These are phyloP conservation scores for Hypoxylon sp. DNA, from an alignment of 2,329 filamentous ascomycete species.

Conservation along the genomic window DNA sequence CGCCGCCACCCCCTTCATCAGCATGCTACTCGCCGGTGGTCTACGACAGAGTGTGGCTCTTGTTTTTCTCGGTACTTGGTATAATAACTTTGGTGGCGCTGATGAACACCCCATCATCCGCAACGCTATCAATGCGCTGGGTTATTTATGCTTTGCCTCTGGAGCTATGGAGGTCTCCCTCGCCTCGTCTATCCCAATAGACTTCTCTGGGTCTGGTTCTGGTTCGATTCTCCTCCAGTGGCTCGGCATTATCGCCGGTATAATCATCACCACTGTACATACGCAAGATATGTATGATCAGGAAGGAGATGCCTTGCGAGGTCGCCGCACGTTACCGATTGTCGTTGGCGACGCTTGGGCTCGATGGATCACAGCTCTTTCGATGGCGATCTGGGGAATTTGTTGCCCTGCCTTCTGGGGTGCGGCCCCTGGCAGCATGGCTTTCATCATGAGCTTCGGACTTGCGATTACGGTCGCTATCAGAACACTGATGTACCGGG, in stretches of 20 bases:
- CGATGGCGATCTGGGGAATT: no score
- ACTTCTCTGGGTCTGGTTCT: neutral
- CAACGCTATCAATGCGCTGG: constrained; percentile 11
- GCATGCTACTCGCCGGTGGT: constrained; percentile 2
- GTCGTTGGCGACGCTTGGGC: constrained; percentile 2
- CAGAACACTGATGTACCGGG: no score
- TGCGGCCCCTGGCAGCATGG: no score
- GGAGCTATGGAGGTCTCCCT: constrained; percentile 14
- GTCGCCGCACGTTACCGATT: constrained; percentile 2
- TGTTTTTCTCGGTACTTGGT: constrained; percentile 4
- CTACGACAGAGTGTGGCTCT: neutral
- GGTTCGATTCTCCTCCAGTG: neutral
- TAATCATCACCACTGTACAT: constrained; percentile 2
- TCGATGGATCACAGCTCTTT: constrained; percentile 7
- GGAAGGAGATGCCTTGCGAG: constrained; percentile 2
- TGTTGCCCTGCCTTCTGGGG: no score
- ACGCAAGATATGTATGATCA: constrained; percentile 6
- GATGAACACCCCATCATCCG: constrained; percentile 21
- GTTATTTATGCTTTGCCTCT: constrained; percentile 10
- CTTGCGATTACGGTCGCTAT: no score
- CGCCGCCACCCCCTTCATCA: neutral
- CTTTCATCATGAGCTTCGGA: no score
- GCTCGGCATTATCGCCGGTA: constrained; percentile 4
- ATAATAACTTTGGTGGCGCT: constrained; percentile 14
- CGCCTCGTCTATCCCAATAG: constrained; percentile 1